These are phyloP conservation scores for Corchorus capsularis DNA, from an alignment of 345 rosid genomes.

Conservation along the genomic window DNA sequence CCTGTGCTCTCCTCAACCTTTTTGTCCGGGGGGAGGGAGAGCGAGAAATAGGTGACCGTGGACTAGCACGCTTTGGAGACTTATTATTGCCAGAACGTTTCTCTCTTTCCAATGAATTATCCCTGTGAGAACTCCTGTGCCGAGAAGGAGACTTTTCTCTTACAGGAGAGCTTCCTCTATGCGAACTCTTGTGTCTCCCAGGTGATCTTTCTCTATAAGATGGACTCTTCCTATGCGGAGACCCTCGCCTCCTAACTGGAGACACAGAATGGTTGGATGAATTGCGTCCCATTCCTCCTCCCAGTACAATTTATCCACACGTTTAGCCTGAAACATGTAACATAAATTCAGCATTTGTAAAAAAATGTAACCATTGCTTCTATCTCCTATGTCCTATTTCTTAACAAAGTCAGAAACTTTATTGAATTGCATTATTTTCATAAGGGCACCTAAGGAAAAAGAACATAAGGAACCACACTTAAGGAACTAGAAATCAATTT, in stretches of 20 bases:
- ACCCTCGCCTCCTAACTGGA: conserved; percentile 42
- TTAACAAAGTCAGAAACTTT: not conserved
- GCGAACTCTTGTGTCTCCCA: conserved; percentile 6
- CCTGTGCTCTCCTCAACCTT: conserved; percentile 57
- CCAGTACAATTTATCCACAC: no score
- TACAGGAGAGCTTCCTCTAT: conserved; percentile 15
- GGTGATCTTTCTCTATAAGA: conserved; percentile 20
- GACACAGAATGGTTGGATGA: conserved; percentile 41
- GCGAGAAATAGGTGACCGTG: conserved; percentile 36
- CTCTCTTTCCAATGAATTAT: conserved; percentile 42
- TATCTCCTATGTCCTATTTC: not conserved
- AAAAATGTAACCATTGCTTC: conserved; percentile 3
- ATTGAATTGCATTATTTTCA: not conserved
- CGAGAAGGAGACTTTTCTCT: conserved; percentile 47
- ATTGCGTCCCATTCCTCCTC: conserved; percentile 47
- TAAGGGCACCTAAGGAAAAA: not conserved
- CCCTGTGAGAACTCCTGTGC: conserved; percentile 43
- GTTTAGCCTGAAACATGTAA: not conserved
- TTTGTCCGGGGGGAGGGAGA: conserved; percentile 80
- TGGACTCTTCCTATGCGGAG: conserved; percentile 30
- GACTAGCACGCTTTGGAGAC: conserved; percentile 41
- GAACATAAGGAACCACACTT: not conserved
- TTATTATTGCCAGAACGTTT: conserved; percentile 34
- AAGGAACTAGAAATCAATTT: not conserved
- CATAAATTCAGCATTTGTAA: not conserved